Evolutionary conservation across 371 early-diverging fungal genomes (phyloP), one percentile per base, ranked within the genome.

Genomic region (Amoeboradix gromovi): DNA sequence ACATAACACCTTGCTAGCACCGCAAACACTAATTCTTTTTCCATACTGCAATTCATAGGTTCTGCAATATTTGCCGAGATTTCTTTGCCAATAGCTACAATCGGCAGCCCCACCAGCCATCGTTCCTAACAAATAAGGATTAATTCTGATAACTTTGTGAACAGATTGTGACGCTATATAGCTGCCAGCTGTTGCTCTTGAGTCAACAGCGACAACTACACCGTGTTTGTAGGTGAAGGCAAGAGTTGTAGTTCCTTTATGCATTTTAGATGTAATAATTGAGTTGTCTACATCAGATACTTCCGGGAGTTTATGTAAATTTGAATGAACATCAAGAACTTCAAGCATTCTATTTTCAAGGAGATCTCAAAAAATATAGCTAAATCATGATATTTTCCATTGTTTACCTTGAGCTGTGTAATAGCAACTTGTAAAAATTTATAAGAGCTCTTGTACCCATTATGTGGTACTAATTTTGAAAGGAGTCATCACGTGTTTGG

Each of bases 51-150:
- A 82, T 80, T 97, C 97, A 75, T 94, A 91, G 71, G 91, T 77
- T 73, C 87, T 78, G 81, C 95, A 98, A 71, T 94, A 85, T 73
- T 92, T 82, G 22, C 98, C 99, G 72, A 99, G 86, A 73, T 94
- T 90, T 69, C 98, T 88, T 77, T 98, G 98, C 99, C 99, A 99
- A 79, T 86, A 99, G 68, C 86, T 87, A 82, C 99, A 99, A 78
- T 99, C 99, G n/a, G 99, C 99, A 29, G 99, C 99, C 79, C 99
- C 98, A 72, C 99, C 99, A 48, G 99, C 99, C 96, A 99, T 94
- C 29, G 99, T 99, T 66, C 99, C 99, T 71, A 99, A 82, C 68
- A 99, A 80, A 77, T 94, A 94, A 66, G 93, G 93, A 78, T 98
- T 99, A 75, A 99, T 95, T 78, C 98, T 96, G 75, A 99, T 98